These are phyloP conservation scores for Breynia disticha DNA, from an alignment of 441 rosid genomes.

Conservation along the genomic window DNA sequence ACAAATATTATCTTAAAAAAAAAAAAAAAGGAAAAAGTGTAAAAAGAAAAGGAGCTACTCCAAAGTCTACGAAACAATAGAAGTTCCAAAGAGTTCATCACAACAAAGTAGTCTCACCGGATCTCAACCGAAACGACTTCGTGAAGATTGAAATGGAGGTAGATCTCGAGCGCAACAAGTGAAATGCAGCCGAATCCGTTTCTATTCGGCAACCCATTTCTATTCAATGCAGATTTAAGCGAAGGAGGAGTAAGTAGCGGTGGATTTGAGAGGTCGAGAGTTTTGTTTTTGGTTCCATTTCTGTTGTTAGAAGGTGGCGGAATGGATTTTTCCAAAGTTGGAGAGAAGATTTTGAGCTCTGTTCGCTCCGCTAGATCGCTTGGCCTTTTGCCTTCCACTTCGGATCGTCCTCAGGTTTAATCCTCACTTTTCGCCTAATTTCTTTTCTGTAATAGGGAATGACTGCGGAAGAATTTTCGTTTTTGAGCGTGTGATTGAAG, in stretches of 20 bases:
- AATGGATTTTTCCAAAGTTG: conserved; percentile 91
- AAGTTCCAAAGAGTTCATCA: too few species aligned
- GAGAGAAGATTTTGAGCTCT: conserved; percentile 84
- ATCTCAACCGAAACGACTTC: too few species aligned
- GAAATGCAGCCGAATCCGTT: conserved; percentile 86
- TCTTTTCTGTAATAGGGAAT: too few species aligned
- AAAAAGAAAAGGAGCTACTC: too few species aligned
- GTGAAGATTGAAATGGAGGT: not conserved
- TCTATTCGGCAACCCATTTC: conserved; percentile 64
- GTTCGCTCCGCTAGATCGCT: conserved; percentile 84
- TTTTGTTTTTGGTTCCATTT: conserved; percentile 68
- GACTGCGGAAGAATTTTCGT: too few species aligned
- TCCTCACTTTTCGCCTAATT: too few species aligned
- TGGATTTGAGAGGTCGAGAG: conserved; percentile 72
- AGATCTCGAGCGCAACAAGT: conserved; percentile 24
- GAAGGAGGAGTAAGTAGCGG: conserved; percentile 27
- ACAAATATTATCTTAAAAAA: too few species aligned
- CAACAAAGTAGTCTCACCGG: too few species aligned
- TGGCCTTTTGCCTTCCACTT: conserved; percentile 59
- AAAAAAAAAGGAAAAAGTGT: too few species aligned
- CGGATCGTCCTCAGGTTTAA: conserved; percentile 85
- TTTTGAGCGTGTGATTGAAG: too few species aligned
- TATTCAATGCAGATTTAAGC: conserved; percentile 65
- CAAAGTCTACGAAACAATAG: too few species aligned
- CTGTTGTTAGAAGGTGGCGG: conserved; percentile 60